Conservation (phyloP, 352 stramenopile species). For the Phytophthora sp. region DNA sequence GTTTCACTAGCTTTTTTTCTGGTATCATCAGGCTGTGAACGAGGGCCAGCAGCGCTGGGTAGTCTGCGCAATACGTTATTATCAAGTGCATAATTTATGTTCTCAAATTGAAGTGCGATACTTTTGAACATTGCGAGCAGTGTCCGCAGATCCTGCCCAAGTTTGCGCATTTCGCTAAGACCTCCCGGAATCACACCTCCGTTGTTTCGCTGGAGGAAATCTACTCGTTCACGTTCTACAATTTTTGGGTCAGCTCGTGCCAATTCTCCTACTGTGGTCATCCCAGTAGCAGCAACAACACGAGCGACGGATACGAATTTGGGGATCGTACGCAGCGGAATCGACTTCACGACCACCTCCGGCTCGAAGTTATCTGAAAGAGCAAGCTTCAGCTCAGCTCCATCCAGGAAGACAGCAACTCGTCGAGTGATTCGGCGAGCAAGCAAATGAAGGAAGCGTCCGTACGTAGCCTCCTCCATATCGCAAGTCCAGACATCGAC, state of each 20-base stretch:
- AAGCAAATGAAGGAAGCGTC: slow-evolving; percentile 71
- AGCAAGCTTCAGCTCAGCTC: slow-evolving; percentile 67
- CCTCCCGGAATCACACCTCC: slow-evolving; percentile 3
- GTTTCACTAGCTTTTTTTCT: background rate
- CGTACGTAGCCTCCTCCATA: slow-evolving; percentile 69
- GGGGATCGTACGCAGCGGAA: slow-evolving; percentile 73
- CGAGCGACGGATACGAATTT: slow-evolving; percentile 65
- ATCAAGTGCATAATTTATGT: slow-evolving; percentile 49
- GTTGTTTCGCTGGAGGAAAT: slow-evolving; percentile 55
- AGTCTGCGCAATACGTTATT: slow-evolving; percentile 36
- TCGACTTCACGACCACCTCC: slow-evolving; percentile 74
- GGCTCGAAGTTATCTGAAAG: slow-evolving; percentile 81
- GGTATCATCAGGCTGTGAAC: background rate
- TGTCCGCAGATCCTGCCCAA: slow-evolving; percentile 62
- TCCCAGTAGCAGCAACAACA: slow-evolving; percentile 52
- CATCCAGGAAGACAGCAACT: slow-evolving; percentile 75
- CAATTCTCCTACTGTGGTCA: slow-evolving; percentile 72
- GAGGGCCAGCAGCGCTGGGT: slow-evolving; percentile 3
- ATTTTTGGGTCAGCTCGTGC: slow-evolving; percentile 54
- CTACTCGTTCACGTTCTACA: slow-evolving; percentile 57
- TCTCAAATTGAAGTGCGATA: slow-evolving; percentile 61
- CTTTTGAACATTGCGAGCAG: slow-evolving; percentile 67
- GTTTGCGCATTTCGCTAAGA: slow-evolving; percentile 46
- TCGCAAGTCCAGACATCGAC: slow-evolving; percentile 87
- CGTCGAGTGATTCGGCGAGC: slow-evolving; percentile 67